A percentile compares a stretch with the other conserved stretches of the same genome.
phyloP scores from a whole-genome alignment of 1,284 basidiomycete species.

The Pyrrhoderma lamaoense region DNA sequence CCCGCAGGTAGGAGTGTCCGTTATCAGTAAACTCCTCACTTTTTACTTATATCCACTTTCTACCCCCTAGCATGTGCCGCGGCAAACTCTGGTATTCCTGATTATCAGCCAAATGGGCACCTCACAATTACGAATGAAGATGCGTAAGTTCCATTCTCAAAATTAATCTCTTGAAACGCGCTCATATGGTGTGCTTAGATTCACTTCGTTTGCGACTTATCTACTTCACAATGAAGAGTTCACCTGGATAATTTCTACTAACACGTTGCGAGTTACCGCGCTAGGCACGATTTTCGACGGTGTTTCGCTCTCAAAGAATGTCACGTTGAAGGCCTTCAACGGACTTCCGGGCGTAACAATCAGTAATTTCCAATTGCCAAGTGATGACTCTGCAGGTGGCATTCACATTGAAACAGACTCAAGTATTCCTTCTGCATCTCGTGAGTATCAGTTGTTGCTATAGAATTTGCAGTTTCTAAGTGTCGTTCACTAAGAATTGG shows the following conservation, averaged over 20 bases:
- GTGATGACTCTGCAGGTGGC: constrained; percentile 58
- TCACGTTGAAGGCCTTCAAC: constrained; percentile 69
- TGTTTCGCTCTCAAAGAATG: constrained; percentile 54
- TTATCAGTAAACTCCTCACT: neutral
- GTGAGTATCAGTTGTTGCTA: constrained; percentile 32
- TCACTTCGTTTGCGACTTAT: constrained; percentile 62
- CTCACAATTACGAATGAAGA: constrained; percentile 47
- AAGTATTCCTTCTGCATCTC: constrained; percentile 58
- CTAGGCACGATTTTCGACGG: constrained; percentile 66
- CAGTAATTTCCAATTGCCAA: constrained; percentile 60
- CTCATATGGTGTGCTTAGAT: constrained; percentile 30
- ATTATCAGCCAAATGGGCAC: constrained; percentile 46
- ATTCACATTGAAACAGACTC: constrained; percentile 66
- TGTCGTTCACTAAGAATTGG: constrained; percentile 42
- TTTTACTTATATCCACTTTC: neutral
- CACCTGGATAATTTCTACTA: constrained; percentile 64
- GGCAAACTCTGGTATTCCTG: constrained; percentile 60
- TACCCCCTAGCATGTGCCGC: constrained; percentile 51
- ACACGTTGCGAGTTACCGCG: constrained; percentile 54
- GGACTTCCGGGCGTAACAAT: constrained; percentile 62
- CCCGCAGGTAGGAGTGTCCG: constrained; percentile 38
- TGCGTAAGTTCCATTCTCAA: constrained; percentile 29
- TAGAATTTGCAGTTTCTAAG: constrained; percentile 12
- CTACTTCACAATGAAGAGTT: constrained; percentile 62
- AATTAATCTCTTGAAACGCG: neutral